These are phyloP conservation scores for Colletotrichum horii DNA, from an alignment of 2,329 filamentous ascomycete species.

Conservation along the genomic window DNA sequence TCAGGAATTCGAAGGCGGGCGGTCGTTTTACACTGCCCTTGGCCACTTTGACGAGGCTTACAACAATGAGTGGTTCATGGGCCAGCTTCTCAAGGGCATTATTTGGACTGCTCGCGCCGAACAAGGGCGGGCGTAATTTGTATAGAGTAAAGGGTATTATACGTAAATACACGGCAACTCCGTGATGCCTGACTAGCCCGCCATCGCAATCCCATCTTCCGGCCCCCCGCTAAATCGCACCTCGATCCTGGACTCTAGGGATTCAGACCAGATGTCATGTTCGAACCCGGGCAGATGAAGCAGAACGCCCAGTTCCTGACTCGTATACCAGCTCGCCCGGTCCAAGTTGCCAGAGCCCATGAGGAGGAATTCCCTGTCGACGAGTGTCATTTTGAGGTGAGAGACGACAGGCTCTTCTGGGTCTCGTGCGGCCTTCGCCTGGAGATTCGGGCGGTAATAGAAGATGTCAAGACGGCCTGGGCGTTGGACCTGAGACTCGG, in stretches of 20 bases:
- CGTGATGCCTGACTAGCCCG: conserved; percentile 7
- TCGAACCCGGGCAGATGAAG: conserved; percentile 50
- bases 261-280: conserved; percentile 42
- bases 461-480: conserved; percentile 61
- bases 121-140: not conserved
- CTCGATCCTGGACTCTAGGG: conserved; percentile 40
- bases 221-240: conserved; percentile 22
- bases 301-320: conserved; percentile 78
- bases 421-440: conserved; percentile 24
- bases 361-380: conserved; percentile 71
- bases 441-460: conserved; percentile 56
- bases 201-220: not conserved
- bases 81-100: conserved; percentile 10
- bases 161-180: not conserved
- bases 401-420: conserved; percentile 70
- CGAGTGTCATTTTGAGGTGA: conserved; percentile 78
- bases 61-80: conserved; percentile 30
- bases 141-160: not conserved
- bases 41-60: conserved; percentile 47
- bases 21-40: conserved; percentile 45
- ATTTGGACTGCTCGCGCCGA: conserved; percentile 16
- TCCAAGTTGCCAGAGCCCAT: conserved; percentile 86
- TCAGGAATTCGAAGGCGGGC: conserved; percentile 40
- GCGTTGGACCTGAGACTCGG: conserved; percentile 46
- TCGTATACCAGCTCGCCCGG: conserved; percentile 85